Evolutionary conservation across 257 asterid species (phyloP), one percentile per base, ranked within the genome.

Genomic region (Dorcoceras hygrometricum): DNA sequence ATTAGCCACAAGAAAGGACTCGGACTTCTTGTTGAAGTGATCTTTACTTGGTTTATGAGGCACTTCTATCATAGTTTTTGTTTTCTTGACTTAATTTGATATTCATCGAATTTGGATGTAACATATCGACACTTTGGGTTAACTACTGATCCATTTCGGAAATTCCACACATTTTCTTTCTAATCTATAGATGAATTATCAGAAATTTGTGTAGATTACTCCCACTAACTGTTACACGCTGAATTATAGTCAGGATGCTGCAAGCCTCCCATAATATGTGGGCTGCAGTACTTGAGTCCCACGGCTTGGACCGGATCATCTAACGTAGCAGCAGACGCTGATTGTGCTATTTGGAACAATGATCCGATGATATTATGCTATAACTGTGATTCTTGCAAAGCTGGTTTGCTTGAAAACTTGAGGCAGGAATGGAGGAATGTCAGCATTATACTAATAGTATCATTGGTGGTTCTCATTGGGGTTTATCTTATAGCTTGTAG

Each of bases 171-270:
- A 4, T 28, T 5, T 29, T 29, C 34, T 34, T 34, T 9, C 10
- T 34, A 34, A 9, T 34, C 43, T 34, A 34, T 14, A 34, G 43
- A 34, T 34, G 36, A 6, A 31, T 31, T 7, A 31, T 0, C 7
- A 31, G 46, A 34, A 4, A 1, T 1, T 4, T 8, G n/a, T 11
- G 1, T 39, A 16, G 7, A 43, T 43, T 16, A 4, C 53, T 43
- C 53, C 51, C 12, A 43, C 8, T 43, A 43, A 43, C 4, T 16
- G 2, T 4, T 43, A 16, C 5, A 43, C 0, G 53, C n/a, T 43
- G 53, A 43, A 19, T 28, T 70, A 60, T 82, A 91, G 97, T 84
- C 97, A 1, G 97, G 97, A 19, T 91, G 97, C 71, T 91, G 97
- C 67, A 91, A 91, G 77, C 97, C 97, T 20, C 93, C 97, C 19